A percentile compares a stretch with the other conserved stretches of the same genome.
Conservation (phyloP, 2,329 filamentous ascomycete genomes). For the Blastomyces emzantsi region DNA sequence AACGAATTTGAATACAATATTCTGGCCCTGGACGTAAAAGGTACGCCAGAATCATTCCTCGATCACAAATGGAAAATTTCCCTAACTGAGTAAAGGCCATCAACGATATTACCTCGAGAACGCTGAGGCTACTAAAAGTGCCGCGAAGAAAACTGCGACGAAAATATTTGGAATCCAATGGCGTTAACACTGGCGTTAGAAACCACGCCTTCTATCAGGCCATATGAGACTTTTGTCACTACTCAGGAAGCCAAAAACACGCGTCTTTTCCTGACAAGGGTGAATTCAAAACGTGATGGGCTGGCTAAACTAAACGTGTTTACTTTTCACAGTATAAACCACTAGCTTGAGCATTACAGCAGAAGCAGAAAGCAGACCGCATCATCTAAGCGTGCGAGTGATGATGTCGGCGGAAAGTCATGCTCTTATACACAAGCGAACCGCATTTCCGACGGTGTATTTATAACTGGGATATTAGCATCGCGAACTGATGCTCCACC, state of each 20-base stretch:
- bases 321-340: background rate
- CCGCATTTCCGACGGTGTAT: background rate
- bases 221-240: background rate
- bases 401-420: background rate
- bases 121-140: constrained; percentile 28
- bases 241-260: too few species aligned
- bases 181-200: constrained; percentile 22
- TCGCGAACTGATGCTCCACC: background rate
- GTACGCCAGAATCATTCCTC: constrained; percentile 24
- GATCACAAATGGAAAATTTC: constrained; percentile 4
- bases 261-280: background rate
- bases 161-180: constrained; percentile 45
- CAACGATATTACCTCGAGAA: constrained; percentile 40
- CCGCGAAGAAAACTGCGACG: constrained; percentile 35
- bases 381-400: background rate
- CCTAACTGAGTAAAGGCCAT: constrained; percentile 26
- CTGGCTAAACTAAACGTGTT: background rate
- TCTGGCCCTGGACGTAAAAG: constrained; percentile 70
- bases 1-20: constrained; percentile 68
- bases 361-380: too few species aligned
- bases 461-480: background rate
- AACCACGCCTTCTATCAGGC: background rate
- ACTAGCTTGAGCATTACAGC: background rate
- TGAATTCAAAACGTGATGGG: background rate
- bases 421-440: background rate